These are phyloP conservation scores for Acacia acuminata DNA, from an alignment of 306 rosid genomes.

Conservation along the genomic window DNA sequence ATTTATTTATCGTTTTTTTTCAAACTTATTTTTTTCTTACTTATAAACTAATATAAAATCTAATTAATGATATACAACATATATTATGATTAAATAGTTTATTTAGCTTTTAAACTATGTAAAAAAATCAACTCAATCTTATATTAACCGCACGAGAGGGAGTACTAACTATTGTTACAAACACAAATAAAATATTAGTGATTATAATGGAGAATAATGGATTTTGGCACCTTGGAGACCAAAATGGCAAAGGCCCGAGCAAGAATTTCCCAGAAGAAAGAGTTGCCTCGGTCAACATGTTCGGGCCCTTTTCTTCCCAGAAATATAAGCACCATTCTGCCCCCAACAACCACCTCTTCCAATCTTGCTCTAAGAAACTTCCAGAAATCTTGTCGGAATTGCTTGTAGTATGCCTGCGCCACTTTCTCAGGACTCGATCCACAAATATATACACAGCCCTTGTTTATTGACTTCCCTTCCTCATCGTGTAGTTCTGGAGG, in stretches of 20 bases:
- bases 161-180: too few relatives aligned
- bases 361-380: slow-evolving; percentile 66
- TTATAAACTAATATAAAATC: too few relatives aligned
- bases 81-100: too few relatives aligned
- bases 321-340: slow-evolving; percentile 78
- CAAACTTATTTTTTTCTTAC: too few relatives aligned
- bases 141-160: too few relatives aligned
- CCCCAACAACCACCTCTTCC: slow-evolving; percentile 67
- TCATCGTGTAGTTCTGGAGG: slow-evolving; percentile 64
- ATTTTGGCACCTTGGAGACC: slow-evolving; percentile 59
- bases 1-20: too few relatives aligned
- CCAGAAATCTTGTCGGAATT: slow-evolving; percentile 70
- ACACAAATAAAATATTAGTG: too few relatives aligned
- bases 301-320: slow-evolving; percentile 68
- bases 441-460: slow-evolving; percentile 66
- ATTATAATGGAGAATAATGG: too few relatives aligned
- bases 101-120: too few relatives aligned
- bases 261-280: slow-evolving; percentile 82
- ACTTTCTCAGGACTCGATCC: slow-evolving; percentile 63
- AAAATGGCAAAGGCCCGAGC: slow-evolving; percentile 57
- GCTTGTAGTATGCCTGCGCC: slow-evolving; percentile 59
- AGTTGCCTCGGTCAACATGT: slow-evolving; percentile 87
- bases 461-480: slow-evolving; percentile 60
- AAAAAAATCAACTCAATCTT: too few relatives aligned
- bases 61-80: too few relatives aligned